These are phyloP conservation scores for Arabidopsis hybrid DNA, from an alignment of 441 rosid genomes.

Conservation along the genomic window DNA sequence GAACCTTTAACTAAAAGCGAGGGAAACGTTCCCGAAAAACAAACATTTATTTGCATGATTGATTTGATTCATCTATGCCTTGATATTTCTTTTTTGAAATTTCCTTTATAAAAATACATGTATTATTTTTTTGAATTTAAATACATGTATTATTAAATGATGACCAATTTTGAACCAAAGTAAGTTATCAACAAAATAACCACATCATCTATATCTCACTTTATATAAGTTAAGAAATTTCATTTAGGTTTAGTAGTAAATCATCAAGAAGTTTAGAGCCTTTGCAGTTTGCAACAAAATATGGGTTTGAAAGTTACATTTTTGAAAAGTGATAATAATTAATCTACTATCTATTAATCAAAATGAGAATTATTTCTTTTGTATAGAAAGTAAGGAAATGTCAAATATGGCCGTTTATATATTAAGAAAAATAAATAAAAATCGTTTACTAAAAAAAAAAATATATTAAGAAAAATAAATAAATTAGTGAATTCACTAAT, in stretches of 20 bases:
- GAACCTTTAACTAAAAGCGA: neutral
- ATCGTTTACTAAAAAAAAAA: no score
- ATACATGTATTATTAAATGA: neutral
- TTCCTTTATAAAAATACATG: neutral
- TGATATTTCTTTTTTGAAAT: neutral
- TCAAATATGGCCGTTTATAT: neutral
- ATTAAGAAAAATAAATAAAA: no score
- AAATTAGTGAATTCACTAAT: neutral
- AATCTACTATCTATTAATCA: neutral
- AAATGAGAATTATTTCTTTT: neutral
- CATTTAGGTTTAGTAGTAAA: no score
- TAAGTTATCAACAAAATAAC: neutral
- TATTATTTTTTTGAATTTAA: no score
- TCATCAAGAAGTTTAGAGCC: neutral
- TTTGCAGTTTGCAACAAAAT: neutral
- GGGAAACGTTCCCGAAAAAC: neutral
- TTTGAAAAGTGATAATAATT: neutral
- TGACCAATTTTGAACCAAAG: neutral
- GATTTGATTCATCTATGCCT: constrained; percentile 13
- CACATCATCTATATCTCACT: neutral
- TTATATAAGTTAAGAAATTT: no score
- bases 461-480: no score
- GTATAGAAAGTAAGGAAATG: neutral
- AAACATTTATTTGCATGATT: neutral
- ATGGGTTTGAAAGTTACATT: neutral